Evolutionary conservation across 129 eudicot genomes (phyloP).

Genomic region (Scalesia atractyloides): DNA sequence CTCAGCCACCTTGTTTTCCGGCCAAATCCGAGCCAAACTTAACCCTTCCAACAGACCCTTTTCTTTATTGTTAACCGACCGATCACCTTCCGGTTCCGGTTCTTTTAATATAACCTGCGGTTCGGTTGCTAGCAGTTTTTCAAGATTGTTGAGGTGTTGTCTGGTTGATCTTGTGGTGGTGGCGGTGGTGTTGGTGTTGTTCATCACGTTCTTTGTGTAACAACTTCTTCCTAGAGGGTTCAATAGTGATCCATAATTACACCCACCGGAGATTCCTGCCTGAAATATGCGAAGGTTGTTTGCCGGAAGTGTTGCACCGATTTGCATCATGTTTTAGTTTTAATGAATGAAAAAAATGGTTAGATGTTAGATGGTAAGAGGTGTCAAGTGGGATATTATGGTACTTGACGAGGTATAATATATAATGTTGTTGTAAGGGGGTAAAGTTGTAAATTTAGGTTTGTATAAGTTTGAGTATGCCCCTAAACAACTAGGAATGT

Average conservation of each 20-base stretch:
- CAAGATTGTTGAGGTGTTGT: conserved; percentile 65
- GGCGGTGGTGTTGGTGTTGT: conserved; percentile 1
- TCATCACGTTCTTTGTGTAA: conserved; percentile 26
- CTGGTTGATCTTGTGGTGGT: conserved; percentile 14
- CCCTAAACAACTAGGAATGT: background rate
- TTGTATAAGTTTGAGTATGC: background rate
- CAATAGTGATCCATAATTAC: conserved; percentile 44
- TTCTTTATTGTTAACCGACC: conserved; percentile 19
- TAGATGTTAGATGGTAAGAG: background rate
- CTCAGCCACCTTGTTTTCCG: conserved; percentile 71
- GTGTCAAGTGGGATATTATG: background rate
- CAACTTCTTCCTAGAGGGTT: conserved; percentile 43
- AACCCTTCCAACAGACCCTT: conserved; percentile 52
- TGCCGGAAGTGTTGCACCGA: conserved; percentile 65
- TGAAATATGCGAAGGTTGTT: conserved; percentile 40
- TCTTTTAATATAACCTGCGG: conserved; percentile 30
- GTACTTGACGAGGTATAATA: conserved; percentile 34
- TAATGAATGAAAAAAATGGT: conserved; percentile 6
- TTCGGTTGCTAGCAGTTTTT: conserved; percentile 49
- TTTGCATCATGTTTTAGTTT: conserved; percentile 53
- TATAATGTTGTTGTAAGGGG: conserved; percentile 22
- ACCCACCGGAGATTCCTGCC: conserved; percentile 43
- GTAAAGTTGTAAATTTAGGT: background rate
- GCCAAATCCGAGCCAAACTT: conserved; percentile 63
- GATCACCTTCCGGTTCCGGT: conserved; percentile 23